phyloP scores from a whole-genome alignment of 2,329 filamentous ascomycete genomes.

The Alternaria ventricosa region DNA sequence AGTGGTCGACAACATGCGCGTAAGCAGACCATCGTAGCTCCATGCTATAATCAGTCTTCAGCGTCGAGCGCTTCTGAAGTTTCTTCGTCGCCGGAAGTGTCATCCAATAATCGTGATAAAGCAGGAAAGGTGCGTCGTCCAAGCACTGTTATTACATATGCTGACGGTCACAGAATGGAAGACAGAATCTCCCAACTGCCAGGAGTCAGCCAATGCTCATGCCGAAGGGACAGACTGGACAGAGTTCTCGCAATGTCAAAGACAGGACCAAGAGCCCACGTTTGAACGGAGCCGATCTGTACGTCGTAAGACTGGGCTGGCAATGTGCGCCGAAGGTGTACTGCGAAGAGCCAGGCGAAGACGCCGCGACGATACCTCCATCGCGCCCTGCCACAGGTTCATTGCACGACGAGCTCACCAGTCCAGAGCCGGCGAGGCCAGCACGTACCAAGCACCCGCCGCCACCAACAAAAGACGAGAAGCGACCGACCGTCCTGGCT shows the following conservation, averaged over 20 bases:
- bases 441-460: not conserved
- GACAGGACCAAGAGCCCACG: not conserved
- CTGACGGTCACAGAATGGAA: not conserved
- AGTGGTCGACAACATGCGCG: slow-evolving; percentile 18
- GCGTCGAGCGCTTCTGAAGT: not conserved
- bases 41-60: not conserved
- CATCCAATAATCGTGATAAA: not conserved
- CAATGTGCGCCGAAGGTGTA: not conserved
- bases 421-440: not conserved
- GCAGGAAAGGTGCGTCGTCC: not conserved
- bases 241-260: not conserved
- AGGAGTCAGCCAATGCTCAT: not conserved
- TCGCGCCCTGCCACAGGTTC: not conserved
- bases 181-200: not conserved
- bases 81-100: not conserved
- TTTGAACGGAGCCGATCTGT: not conserved
- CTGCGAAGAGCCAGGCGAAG: not conserved
- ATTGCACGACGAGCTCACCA: not conserved
- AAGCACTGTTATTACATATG: not conserved
- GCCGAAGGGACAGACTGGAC: not conserved
- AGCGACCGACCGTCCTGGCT: not conserved
- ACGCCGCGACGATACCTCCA: not conserved
- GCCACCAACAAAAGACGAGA: not conserved
- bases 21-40: slow-evolving; percentile 13
- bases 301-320: not conserved